These are phyloP conservation scores for Mallotus repandus DNA, from an alignment of 441 rosid genomes.

Conservation along the genomic window DNA sequence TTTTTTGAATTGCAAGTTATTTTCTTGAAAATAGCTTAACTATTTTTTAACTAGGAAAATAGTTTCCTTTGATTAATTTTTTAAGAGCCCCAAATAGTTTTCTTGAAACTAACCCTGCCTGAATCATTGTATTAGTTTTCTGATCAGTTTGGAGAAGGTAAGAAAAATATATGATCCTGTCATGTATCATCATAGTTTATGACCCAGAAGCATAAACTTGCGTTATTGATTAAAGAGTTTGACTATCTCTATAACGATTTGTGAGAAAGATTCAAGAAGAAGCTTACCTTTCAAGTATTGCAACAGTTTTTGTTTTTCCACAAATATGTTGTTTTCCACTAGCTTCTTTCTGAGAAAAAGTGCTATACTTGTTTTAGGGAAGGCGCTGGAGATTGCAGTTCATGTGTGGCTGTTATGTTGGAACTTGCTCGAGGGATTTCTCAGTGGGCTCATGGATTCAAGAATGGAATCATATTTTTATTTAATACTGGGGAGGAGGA, in stretches of 20 bases:
- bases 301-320: not conserved
- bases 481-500: slow-evolving; percentile 96
- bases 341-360: slow-evolving; percentile 11
- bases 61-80: not conserved
- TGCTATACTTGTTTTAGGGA: slow-evolving; percentile 48
- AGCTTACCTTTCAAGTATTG: not conserved
- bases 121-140: not conserved
- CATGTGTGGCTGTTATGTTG: slow-evolving; percentile 95
- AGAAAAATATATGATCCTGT: not conserved
- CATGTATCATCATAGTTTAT: not conserved
- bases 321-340: not conserved
- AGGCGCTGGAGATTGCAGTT: slow-evolving; percentile 98
- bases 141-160: not conserved
- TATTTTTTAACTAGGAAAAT: not conserved
- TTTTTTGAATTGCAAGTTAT: not conserved
- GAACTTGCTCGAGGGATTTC: slow-evolving; percentile 94
- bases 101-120: not conserved
- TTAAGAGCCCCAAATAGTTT: not conserved
- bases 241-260: not conserved
- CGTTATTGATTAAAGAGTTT: not conserved
- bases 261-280: not conserved
- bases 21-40: not conserved
- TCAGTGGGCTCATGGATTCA: slow-evolving; percentile 94
- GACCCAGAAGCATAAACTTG: not conserved
- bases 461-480: slow-evolving; percentile 79